These are phyloP conservation scores for Picea sitchensis DNA, from an alignment of 75 land plant genomes.

Conservation along the genomic window DNA sequence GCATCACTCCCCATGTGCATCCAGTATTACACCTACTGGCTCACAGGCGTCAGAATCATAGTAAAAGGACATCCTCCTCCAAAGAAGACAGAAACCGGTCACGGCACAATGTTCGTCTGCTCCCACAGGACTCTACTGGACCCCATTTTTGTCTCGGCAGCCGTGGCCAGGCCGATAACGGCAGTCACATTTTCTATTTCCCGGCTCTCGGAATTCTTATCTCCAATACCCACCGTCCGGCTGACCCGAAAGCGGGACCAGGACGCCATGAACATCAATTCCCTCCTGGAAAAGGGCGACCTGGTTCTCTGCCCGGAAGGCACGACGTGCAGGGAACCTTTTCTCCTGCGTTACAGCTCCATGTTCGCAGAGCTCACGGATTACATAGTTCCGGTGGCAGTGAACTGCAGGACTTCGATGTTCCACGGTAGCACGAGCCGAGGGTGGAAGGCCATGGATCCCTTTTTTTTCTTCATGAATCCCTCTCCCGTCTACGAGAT, in stretches of 20 bases:
- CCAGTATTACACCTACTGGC: neutral
- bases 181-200: slow-evolving; percentile 20
- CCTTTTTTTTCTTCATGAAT: slow-evolving; percentile 29
- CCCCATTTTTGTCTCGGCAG: slow-evolving; percentile 11
- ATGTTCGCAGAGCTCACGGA: slow-evolving; percentile 32
- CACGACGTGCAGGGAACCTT: slow-evolving; percentile 32
- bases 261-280: slow-evolving; percentile 16
- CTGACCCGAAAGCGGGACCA: slow-evolving; percentile 17
- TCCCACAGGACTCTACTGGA: slow-evolving; percentile 25
- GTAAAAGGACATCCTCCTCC: slow-evolving; percentile 20
- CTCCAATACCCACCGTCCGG: slow-evolving; percentile 23
- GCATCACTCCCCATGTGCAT: slow-evolving; percentile 23
- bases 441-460: slow-evolving; percentile 29
- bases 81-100: neutral
- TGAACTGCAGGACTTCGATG: slow-evolving; percentile 9
- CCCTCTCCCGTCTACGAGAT: slow-evolving; percentile 21
- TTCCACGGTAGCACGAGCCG: slow-evolving; percentile 20
- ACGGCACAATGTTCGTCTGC: slow-evolving; percentile 23
- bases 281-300: slow-evolving; percentile 14
- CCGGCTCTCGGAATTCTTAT: slow-evolving; percentile 16
- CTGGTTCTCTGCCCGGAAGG: slow-evolving; percentile 29
- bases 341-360: slow-evolving; percentile 23
- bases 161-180: slow-evolving; percentile 7
- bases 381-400: slow-evolving; percentile 21
- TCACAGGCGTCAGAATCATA: slow-evolving; percentile 13